A percentile compares a stretch with the other conserved stretches of the same genome.
phyloP scores from a whole-genome alignment of 2,329 filamentous ascomycete species.

The Dichotomopilus funicola region DNA sequence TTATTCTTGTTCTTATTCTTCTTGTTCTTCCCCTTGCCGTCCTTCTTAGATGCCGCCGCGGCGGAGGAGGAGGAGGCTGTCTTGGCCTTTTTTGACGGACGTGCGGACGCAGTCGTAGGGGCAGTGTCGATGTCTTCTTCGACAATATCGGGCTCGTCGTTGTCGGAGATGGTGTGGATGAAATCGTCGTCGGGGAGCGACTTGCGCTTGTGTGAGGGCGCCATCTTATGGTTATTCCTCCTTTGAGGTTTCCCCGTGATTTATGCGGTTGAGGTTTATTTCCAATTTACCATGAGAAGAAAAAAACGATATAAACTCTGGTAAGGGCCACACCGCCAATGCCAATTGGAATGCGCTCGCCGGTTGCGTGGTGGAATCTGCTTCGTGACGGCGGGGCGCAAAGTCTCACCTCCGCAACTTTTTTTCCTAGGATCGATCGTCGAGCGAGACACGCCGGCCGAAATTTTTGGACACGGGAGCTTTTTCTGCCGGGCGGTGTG shows the following conservation, averaged over 20 bases:
- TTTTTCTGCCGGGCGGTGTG: slow-evolving; percentile 27
- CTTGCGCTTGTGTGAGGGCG: slow-evolving; percentile 43
- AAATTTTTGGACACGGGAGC: slow-evolving; percentile 19
- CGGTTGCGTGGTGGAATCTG: not conserved
- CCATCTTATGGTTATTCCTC: slow-evolving; percentile 31
- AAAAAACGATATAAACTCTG: not conserved
- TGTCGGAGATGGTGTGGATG: slow-evolving; percentile 53
- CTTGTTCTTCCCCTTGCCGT: slow-evolving; percentile 1
- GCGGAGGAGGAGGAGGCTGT: slow-evolving; percentile 19
- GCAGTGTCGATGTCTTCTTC: slow-evolving; percentile 41
- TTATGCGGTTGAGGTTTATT: too few species aligned
- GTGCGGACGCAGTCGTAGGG: slow-evolving; percentile 29
- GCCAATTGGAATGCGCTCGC: not conserved
- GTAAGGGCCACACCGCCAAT: too few species aligned
- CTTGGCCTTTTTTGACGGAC: slow-evolving; percentile 53
- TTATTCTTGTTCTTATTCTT: slow-evolving; percentile 27
- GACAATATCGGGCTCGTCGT: slow-evolving; percentile 46
- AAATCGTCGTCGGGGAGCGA: slow-evolving; percentile 46
- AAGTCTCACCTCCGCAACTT: too few species aligned
- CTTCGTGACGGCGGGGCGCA: slow-evolving; percentile 2
- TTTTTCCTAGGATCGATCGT: not conserved
- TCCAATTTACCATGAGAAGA: not conserved
- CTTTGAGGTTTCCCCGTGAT: too few species aligned
- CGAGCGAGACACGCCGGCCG: not conserved
- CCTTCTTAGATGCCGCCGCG: not conserved